Conservation (phyloP, 2,329 filamentous ascomycete genomes). For the Corinectria fuckeliana region DNA sequence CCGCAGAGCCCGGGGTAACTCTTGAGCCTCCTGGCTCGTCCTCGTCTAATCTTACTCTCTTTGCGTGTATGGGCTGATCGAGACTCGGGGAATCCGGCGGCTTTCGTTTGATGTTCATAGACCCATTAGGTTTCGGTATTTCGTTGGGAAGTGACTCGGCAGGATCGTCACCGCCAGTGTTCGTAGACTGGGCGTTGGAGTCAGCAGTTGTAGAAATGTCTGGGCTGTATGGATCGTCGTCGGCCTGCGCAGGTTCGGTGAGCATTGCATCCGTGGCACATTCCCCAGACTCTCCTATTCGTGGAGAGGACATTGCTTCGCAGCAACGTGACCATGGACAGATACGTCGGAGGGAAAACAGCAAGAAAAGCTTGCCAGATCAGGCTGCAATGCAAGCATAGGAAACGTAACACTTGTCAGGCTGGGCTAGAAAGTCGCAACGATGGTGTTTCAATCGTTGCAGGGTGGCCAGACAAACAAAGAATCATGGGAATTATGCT, state of each 20-base stretch:
- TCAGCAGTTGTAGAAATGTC: constrained; percentile 21
- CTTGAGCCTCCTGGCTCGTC: constrained; percentile 14
- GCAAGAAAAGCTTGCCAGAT: constrained; percentile 10
- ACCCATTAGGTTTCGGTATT: constrained; percentile 5
- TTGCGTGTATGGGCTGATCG: constrained; percentile 20
- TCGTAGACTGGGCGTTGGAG: constrained; percentile 15
- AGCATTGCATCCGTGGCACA: constrained; percentile 16
- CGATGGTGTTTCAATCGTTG: constrained; percentile 9
- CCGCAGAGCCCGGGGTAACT: constrained; percentile 10
- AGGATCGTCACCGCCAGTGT: constrained; percentile 23
- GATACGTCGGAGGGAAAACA: background rate
- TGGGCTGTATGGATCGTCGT: constrained; percentile 9
- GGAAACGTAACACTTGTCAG: constrained; percentile 36
- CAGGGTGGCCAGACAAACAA: constrained; percentile 4
- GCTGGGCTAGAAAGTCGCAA: constrained; percentile 8
- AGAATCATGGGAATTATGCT: background rate
- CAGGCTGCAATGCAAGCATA: constrained; percentile 26
- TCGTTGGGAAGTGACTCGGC: constrained; percentile 17
- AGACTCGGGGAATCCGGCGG: constrained; percentile 10
- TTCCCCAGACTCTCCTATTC: constrained; percentile 5
- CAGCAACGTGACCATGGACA: constrained; percentile 5
- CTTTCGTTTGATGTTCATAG: constrained; percentile 31
- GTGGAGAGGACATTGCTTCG: constrained; percentile 23
- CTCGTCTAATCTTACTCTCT: constrained; percentile 31
- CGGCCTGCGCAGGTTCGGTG: constrained; percentile 13